Percentiles rank a stretch among this genome's conserved stretches.
Evolutionary conservation across 495 filamentous ascomycete genomes (phyloP).

Genomic region (Daldinia decipiens): DNA sequence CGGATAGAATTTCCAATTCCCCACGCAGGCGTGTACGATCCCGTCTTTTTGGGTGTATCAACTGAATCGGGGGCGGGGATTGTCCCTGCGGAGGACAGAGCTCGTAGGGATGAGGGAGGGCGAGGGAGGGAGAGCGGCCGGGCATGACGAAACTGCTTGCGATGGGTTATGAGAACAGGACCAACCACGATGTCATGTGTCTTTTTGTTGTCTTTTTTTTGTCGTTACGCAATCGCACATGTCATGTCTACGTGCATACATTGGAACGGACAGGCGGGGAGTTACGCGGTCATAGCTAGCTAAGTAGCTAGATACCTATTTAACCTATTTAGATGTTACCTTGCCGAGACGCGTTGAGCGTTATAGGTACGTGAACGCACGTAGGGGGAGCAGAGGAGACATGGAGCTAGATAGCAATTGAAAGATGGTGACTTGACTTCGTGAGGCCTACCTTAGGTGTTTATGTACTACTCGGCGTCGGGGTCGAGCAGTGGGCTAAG

Average conservation of each 20-base stretch:
- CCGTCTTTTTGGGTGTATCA: not conserved
- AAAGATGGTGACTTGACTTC: not conserved
- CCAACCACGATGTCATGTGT: slow-evolving; percentile 34
- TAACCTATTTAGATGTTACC: not conserved
- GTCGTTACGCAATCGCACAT: not conserved
- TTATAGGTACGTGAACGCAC: not conserved
- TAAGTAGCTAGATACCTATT: not conserved
- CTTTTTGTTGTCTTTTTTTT: slow-evolving; percentile 20
- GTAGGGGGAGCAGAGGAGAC: not conserved
- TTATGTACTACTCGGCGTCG: too few species aligned
- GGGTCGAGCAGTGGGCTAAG: too few species aligned
- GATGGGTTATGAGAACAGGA: slow-evolving; percentile 40
- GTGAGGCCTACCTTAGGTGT: too few species aligned
- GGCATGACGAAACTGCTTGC: slow-evolving; percentile 34
- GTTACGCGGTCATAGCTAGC: slow-evolving; percentile 1
- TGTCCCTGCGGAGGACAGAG: slow-evolving; percentile 1
- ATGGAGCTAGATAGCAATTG: not conserved
- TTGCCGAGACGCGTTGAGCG: not conserved
- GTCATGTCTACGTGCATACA: slow-evolving; percentile 29
- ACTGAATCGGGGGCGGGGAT: slow-evolving; percentile 3
- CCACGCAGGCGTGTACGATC: slow-evolving; percentile 1
- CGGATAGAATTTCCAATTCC: slow-evolving; percentile 11
- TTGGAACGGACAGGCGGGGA: slow-evolving; percentile 30
- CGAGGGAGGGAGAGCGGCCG: slow-evolving; percentile 1
- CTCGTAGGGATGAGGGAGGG: not conserved